phyloP scores from a whole-genome alignment of 768 basidiomycete genomes.

The Pleurotus ostreatus region DNA sequence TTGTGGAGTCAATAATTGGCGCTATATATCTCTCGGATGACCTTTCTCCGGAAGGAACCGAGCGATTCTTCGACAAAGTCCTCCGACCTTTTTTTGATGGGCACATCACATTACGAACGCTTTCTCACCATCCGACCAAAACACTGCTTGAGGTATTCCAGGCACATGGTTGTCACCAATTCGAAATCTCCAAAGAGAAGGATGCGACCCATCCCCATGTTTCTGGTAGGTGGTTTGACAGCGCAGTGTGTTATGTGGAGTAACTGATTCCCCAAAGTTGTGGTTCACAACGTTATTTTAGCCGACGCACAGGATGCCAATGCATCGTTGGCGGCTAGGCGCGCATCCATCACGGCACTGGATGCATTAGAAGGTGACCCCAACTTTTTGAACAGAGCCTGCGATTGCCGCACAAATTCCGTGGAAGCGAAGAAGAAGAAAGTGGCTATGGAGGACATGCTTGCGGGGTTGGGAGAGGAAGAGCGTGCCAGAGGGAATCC shows the following conservation, averaged over 20 bases:
- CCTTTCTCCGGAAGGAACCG: conserved; percentile 57
- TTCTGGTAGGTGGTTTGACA: conserved; percentile 40
- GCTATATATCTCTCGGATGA: conserved; percentile 77
- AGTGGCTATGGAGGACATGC: conserved; percentile 23
- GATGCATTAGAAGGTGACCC: conserved; percentile 66
- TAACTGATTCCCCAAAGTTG: conserved; percentile 35
- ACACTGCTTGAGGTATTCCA: conserved; percentile 71
- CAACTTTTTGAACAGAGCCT: conserved; percentile 56
- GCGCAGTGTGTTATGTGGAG: conserved; percentile 1
- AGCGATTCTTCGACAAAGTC: conserved; percentile 61
- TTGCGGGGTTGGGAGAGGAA: conserved; percentile 20
- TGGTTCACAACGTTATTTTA: conserved; percentile 64
- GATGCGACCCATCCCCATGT: conserved; percentile 33
- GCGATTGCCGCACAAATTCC: conserved; percentile 56
- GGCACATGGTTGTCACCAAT: conserved; percentile 64
- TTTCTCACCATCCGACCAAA: conserved; percentile 77
- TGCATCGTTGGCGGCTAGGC: conserved; percentile 51
- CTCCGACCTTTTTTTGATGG: conserved; percentile 77
- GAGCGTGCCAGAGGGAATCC: conserved; percentile 5
- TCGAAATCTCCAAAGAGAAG: conserved; percentile 54
- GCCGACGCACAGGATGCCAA: conserved; percentile 53
- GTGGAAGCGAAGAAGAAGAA: conserved; percentile 31
- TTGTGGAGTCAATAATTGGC: conserved; percentile 77
- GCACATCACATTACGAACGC: conserved; percentile 67
- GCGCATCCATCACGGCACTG: conserved; percentile 60